Base-by-base conservation (phyloP, 441 rosid species). In the Populus hybrid region DNA sequence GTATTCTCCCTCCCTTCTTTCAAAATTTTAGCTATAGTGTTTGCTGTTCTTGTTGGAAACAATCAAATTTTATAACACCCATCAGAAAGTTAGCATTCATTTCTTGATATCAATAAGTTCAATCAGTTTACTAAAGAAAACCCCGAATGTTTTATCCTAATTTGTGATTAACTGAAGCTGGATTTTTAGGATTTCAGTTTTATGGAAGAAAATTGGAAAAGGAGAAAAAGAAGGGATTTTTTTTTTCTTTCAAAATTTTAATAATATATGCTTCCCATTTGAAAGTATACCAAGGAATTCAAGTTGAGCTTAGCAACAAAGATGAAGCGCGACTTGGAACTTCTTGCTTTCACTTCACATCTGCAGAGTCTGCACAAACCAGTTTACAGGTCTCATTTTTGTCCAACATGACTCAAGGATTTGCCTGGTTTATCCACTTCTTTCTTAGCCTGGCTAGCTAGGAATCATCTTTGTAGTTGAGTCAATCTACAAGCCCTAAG, bases 1-100 rank as follows among this genome's bases (percentile, higher is more conserved):
- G 90, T 84, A 69, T 32, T 46, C 26, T 10, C 74, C 35, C 11
- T 46, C 5, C 57, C 18, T 46, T 3, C 57, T 46, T 12, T 12
- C 57, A 1, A 46, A 46, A 14, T 14, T 40, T 46, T 14, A 46
- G 20, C 57, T 5, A 0, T 0, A 10, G 50, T 42, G 50, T 46
- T 46, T 46, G 16, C 57, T 46, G 57, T 46, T 14, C 18, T 12
- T 46, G 57, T 46, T 46, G 57, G 57, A 46, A 46, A 46, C 57
- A 46, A 46, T 46, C 57, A 46, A 46, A 14, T 46, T 14, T 4
- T 14, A 14, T 46, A 46, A 14, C 20, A 46, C 57, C 57, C 57
- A 14, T 14, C 18, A 14, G 18, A 14, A 14, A 46, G 18, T 14
- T 46, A 46, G 57, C 57, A 14, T 5, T 46, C 57, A 14, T 46